These are phyloP conservation scores for Rhynchospora tenuis DNA, from an alignment of 176 grass and related monocot species.

Conservation along the genomic window DNA sequence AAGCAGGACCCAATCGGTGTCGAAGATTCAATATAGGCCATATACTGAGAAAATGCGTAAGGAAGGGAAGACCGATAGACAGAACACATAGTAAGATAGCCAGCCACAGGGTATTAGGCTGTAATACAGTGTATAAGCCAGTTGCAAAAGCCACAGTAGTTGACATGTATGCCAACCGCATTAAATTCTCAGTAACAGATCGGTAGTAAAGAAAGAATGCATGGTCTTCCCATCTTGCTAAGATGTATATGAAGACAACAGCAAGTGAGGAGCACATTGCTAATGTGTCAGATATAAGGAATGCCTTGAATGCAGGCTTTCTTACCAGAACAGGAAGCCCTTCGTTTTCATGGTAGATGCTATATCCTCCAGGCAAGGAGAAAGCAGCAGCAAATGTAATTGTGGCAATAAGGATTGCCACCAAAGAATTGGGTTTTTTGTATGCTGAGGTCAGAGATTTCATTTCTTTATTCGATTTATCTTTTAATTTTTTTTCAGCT, in stretches of 20 bases:
- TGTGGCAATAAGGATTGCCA: constrained; percentile 16
- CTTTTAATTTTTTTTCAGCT: neutral
- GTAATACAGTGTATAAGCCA: constrained; percentile 8
- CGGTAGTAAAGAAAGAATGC: constrained; percentile 21
- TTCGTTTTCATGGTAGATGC: neutral
- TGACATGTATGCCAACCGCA: constrained; percentile 14
- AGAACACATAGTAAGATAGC: neutral
- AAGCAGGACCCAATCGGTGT: neutral
- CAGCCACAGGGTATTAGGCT: neutral
- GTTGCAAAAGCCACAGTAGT: neutral
- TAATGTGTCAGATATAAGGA: constrained; percentile 19
- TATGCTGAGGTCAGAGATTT: constrained; percentile 15
- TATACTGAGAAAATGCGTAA: neutral
- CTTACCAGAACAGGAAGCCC: constrained; percentile 17
- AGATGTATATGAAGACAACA: constrained; percentile 9
- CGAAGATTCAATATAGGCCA: constrained; percentile 21
- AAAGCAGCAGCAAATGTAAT: no score
- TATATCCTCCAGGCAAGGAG: neutral
- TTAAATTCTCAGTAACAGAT: constrained; percentile 16
- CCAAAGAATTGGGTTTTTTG: constrained; percentile 17
- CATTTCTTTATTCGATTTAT: neutral
- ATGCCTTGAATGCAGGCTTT: constrained; percentile 13
- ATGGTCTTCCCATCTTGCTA: constrained; percentile 25
- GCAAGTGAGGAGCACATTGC: neutral
- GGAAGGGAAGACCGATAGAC: neutral